Evolutionary conservation across 768 basidiomycete genomes (phyloP).

Genomic region (Auricularia cornea): DNA sequence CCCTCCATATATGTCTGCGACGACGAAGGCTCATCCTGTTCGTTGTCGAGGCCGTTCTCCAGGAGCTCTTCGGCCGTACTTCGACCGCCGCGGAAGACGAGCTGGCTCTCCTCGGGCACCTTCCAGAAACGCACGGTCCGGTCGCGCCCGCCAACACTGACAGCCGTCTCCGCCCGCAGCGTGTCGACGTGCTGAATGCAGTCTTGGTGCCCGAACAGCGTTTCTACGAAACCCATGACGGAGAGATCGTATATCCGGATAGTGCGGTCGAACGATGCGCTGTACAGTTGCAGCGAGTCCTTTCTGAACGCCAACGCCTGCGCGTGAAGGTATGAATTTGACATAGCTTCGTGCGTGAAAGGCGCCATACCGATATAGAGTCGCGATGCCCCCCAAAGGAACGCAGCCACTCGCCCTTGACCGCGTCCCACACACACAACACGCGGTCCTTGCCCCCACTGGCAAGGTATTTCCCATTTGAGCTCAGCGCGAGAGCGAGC

Average conservation of each 20-base stretch:
- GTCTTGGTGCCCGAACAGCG: conserved; percentile 95
- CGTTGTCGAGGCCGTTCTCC: conserved; percentile 66
- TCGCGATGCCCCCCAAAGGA: conserved; percentile 75
- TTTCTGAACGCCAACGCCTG: conserved; percentile 72
- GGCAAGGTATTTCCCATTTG: conserved; percentile 76
- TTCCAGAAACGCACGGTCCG: conserved; percentile 94
- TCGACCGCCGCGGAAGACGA: conserved; percentile 89
- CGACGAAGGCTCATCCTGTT: conserved; percentile 40
- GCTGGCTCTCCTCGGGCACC: conserved; percentile 86
- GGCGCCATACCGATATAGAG: conserved; percentile 48
- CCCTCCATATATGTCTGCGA: conserved; percentile 70
- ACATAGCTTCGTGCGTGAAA: conserved; percentile 2
- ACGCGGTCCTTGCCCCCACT: conserved; percentile 81
- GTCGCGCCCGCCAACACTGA: conserved; percentile 85
- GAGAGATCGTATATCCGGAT: conserved; percentile 78
- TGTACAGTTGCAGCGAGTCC: conserved; percentile 59
- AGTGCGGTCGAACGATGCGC: conserved; percentile 78
- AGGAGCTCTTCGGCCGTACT: conserved; percentile 58
- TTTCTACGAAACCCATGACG: conserved; percentile 91
- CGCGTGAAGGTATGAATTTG: conserved; percentile 1
- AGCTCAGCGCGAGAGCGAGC: conserved; percentile 71
- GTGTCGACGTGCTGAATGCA: conserved; percentile 69
- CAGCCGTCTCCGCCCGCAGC: conserved; percentile 72
- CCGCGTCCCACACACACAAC: conserved; percentile 80
- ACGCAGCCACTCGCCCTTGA: conserved; percentile 67